Conservation (phyloP, 805 yeast genomes). For the Barnettozyma populi region DNA sequence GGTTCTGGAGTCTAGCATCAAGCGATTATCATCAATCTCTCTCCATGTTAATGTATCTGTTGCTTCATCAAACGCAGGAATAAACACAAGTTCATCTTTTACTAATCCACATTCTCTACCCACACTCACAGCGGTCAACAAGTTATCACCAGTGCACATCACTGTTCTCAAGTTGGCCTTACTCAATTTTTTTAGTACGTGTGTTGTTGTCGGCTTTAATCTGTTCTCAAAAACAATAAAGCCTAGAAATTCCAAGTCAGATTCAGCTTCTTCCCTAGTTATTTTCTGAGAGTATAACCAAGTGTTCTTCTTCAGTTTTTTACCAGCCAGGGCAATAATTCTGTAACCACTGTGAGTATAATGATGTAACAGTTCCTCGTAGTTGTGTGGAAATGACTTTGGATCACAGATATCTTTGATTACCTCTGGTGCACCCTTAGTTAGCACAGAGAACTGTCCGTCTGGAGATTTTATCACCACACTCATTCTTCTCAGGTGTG, state of each 20-base stretch:
- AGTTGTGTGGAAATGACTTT: slow-evolving; percentile 67
- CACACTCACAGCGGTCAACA: slow-evolving; percentile 90
- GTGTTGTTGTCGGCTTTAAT: slow-evolving; percentile 62
- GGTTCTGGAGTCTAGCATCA: slow-evolving; percentile 58
- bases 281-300: slow-evolving; percentile 46
- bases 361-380: slow-evolving; percentile 63
- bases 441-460: slow-evolving; percentile 46
- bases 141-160: slow-evolving; percentile 98
- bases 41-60: slow-evolving; percentile 43
- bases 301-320: slow-evolving; percentile 38
- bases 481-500: slow-evolving; percentile 85
- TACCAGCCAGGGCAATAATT: slow-evolving; percentile 90
- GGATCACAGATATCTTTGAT: slow-evolving; percentile 72
- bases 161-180: slow-evolving; percentile 74
- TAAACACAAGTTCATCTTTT: slow-evolving; percentile 42
- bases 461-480: slow-evolving; percentile 54
- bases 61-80: slow-evolving; percentile 51
- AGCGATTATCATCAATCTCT: slow-evolving; percentile 54
- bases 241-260: slow-evolving; percentile 69
- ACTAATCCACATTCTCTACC: slow-evolving; percentile 79
- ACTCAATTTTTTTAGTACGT: slow-evolving; percentile 52
- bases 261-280: slow-evolving; percentile 63
- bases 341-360: slow-evolving; percentile 94
- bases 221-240: slow-evolving; percentile 91
- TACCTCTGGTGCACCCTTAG: slow-evolving; percentile 97